These are phyloP conservation scores for Nicotiana rustica DNA, from an alignment of 305 asterid species.

Conservation along the genomic window DNA sequence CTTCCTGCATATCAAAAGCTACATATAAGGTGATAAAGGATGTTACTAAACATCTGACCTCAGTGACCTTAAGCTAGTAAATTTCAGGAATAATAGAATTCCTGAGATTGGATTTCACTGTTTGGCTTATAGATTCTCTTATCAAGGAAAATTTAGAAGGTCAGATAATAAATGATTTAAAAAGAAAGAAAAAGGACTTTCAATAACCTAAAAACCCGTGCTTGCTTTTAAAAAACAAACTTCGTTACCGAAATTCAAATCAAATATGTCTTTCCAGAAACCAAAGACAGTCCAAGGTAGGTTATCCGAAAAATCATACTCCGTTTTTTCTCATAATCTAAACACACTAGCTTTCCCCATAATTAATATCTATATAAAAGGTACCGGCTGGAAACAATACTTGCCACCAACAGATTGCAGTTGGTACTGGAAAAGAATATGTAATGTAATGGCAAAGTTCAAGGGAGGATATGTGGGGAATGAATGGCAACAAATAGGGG, in stretches of 20 bases:
- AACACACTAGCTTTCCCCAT: too few species aligned
- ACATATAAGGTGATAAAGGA: not conserved
- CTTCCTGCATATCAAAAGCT: conserved; percentile 57
- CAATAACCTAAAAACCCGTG: not conserved
- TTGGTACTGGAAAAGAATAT: too few species aligned
- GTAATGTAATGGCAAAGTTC: too few species aligned
- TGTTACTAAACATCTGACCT: not conserved
- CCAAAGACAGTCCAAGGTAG: not conserved
- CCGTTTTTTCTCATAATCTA: too few species aligned
- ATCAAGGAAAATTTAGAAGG: not conserved
- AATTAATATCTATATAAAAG: too few species aligned
- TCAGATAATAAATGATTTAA: not conserved
- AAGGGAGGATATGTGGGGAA: too few species aligned
- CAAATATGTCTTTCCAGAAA: not conserved
- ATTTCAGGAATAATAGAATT: not conserved
- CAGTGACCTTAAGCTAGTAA: not conserved
- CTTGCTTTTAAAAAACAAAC: not conserved
- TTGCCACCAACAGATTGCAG: too few species aligned
- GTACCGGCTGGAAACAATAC: too few species aligned
- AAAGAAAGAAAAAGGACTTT: not conserved
- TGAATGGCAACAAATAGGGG: too few species aligned
- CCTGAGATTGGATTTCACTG: not conserved
- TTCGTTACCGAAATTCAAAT: too few species aligned
- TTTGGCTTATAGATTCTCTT: too few species aligned
- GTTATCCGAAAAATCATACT: not conserved